These are phyloP conservation scores for Candida argentea DNA, from an alignment of 805 yeast genomes.

Conservation along the genomic window DNA sequence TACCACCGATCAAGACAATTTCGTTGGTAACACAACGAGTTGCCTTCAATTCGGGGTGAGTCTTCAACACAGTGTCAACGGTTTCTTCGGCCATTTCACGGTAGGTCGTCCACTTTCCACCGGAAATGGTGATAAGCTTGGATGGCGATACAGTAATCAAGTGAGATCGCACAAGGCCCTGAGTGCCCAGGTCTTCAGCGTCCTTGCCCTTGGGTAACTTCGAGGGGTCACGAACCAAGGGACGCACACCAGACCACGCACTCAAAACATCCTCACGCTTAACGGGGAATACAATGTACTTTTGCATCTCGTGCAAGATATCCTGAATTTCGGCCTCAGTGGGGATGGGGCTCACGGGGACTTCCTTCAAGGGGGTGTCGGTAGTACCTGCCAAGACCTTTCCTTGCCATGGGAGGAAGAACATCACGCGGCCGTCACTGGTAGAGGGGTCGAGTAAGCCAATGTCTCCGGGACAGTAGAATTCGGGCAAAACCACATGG, in stretches of 20 bases:
- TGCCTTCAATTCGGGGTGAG: conserved; percentile 21
- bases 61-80: conserved; percentile 57
- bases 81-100: conserved; percentile 97
- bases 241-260: conserved; percentile 97
- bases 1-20: conserved; percentile 67
- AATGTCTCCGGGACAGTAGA: conserved; percentile 77
- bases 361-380: conserved; percentile 69
- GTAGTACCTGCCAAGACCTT: conserved; percentile 95
- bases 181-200: conserved; percentile 44
- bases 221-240: conserved; percentile 79
- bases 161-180: conserved; percentile 87
- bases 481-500: conserved; percentile 85
- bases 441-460: conserved; percentile 90
- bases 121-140: conserved; percentile 81
- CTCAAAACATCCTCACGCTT: conserved; percentile 83
- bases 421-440: conserved; percentile 92
- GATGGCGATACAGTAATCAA: conserved; percentile 61
- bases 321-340: conserved; percentile 83
- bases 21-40: conserved; percentile 44
- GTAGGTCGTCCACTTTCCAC: conserved; percentile 98
- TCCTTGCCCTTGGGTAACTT: conserved; percentile 35
- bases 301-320: conserved; percentile 78
- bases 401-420: conserved; percentile 97
- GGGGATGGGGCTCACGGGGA: conserved; percentile 73
- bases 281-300: conserved; percentile 81